A percentile compares a stretch with the other conserved stretches of the same genome.
Evolutionary conservation across 805 yeast genomes (phyloP).

Genomic region (Candida krabiensis): DNA sequence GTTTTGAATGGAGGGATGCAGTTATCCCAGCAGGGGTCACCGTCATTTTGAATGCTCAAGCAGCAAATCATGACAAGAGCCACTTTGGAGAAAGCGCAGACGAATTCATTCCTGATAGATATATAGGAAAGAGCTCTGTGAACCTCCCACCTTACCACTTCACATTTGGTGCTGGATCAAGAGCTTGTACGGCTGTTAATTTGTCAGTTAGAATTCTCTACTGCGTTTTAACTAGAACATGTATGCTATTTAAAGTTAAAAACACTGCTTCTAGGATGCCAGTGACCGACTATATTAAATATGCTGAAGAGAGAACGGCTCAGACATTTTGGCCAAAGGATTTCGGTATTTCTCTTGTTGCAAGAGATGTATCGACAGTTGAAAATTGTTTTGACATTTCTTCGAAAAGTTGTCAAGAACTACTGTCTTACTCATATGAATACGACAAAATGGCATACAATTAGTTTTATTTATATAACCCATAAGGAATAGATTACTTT

Average conservation of each 20-base stretch:
- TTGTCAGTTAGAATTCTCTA: constrained; percentile 20
- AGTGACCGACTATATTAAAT: constrained; percentile 17
- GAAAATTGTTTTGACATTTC: constrained; percentile 13
- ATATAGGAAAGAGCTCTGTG: constrained; percentile 8
- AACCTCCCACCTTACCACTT: constrained; percentile 24
- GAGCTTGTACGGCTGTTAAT: constrained; percentile 26
- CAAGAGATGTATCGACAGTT: constrained; percentile 9
- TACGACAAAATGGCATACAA: too few relatives aligned
- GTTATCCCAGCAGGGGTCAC: constrained; percentile 20
- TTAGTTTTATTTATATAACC: too few relatives aligned
- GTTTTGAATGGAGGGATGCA: constrained; percentile 15
- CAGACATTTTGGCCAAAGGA: constrained; percentile 24
- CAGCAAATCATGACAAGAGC: constrained; percentile 21
- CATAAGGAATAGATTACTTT: too few relatives aligned
- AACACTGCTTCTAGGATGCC: constrained; percentile 8
- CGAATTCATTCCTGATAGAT: constrained; percentile 23
- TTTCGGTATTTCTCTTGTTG: constrained; percentile 14
- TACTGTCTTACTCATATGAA: constrained; percentile 18
- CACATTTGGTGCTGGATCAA: constrained; percentile 25
- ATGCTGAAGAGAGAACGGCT: constrained; percentile 21
- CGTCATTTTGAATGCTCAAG: constrained; percentile 25
- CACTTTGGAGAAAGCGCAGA: constrained; percentile 20
- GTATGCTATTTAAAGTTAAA: constrained; percentile 17
- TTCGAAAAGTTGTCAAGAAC: constrained; percentile 7
- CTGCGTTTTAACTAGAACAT: constrained; percentile 14